phyloP scores from a whole-genome alignment of 148 eudicot genomes.

The Cornus suecica region DNA sequence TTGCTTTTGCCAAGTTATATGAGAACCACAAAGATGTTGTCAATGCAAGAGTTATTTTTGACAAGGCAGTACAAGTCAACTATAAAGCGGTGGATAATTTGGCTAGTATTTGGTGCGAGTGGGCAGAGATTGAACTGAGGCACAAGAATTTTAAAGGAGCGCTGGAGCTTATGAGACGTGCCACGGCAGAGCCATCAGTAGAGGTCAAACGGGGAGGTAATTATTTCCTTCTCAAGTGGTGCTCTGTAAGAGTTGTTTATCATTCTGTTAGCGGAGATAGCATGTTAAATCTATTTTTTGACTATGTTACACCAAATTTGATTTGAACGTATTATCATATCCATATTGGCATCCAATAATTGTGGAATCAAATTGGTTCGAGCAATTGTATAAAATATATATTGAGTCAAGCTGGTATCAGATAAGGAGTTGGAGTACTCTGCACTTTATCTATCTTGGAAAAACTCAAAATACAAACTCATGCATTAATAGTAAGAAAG shows the following conservation, averaged over 20 bases:
- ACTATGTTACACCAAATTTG: background rate
- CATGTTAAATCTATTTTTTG: background rate
- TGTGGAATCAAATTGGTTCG: background rate
- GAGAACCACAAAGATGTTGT: constrained; percentile 72
- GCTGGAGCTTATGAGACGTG: constrained; percentile 85
- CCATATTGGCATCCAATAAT: background rate
- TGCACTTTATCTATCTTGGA: no score
- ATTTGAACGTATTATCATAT: background rate
- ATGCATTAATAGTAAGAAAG: no score
- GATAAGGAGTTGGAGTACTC: no score
- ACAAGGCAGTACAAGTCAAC: constrained; percentile 92
- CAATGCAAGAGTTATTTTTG: constrained; percentile 88
- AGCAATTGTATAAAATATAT: no score
- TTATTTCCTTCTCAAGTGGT: background rate
- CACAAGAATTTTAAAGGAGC: constrained; percentile 78
- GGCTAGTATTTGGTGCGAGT: constrained; percentile 96
- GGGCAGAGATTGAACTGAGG: constrained; percentile 96
- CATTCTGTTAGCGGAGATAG: background rate
- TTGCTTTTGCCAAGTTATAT: constrained; percentile 86
- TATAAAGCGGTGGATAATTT: constrained; percentile 85
- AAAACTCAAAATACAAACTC: no score
- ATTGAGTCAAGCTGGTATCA: background rate
- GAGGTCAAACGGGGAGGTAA: constrained; percentile 90
- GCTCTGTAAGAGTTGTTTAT: background rate
- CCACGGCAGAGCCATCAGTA: constrained; percentile 88